Percentiles rank a stretch among this genome's conserved stretches.
phyloP scores from a whole-genome alignment of 2,329 filamentous ascomycete genomes.

The Xylariomycetidae sp. region DNA sequence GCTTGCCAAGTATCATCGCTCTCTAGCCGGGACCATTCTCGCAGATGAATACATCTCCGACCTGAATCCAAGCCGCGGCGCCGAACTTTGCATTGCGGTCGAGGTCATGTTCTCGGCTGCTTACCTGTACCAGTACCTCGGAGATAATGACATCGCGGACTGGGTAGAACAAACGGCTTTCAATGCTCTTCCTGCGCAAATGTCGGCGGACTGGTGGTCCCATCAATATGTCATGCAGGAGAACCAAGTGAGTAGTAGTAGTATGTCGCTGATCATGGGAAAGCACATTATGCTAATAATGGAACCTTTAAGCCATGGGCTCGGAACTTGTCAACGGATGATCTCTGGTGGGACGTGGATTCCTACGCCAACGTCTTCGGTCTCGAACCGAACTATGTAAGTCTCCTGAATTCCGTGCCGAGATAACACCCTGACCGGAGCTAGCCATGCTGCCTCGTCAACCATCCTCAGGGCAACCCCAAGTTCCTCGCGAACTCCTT shows the following conservation, averaged over 20 bases:
- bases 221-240: conserved; percentile 47
- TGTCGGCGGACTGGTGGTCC: conserved; percentile 48
- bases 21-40: conserved; percentile 31
- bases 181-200: conserved; percentile 44
- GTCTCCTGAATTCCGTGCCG: conserved; percentile 1
- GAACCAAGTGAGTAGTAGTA: conserved; percentile 32
- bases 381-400: conserved; percentile 39
- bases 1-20: conserved; percentile 30
- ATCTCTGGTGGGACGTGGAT: conserved; percentile 39
- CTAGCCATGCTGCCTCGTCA: conserved; percentile 47
- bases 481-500: conserved; percentile 43
- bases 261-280: not conserved
- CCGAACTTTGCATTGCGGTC: conserved; percentile 23
- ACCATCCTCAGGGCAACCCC: conserved; percentile 47
- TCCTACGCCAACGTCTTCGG: conserved; percentile 38
- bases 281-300: not conserved
- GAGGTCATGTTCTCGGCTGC: conserved; percentile 19
- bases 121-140: conserved; percentile 19
- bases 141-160: conserved; percentile 35
- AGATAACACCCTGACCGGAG: conserved; percentile 1
- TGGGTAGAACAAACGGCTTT: conserved; percentile 42
- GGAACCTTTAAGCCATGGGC: conserved; percentile 30
- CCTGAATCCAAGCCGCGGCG: conserved; percentile 25
- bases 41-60: conserved; percentile 30
- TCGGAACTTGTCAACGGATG: conserved; percentile 28